Evolutionary conservation across 2,329 filamentous ascomycete genomes (phyloP).

Genomic region (Penicillium sp.): DNA sequence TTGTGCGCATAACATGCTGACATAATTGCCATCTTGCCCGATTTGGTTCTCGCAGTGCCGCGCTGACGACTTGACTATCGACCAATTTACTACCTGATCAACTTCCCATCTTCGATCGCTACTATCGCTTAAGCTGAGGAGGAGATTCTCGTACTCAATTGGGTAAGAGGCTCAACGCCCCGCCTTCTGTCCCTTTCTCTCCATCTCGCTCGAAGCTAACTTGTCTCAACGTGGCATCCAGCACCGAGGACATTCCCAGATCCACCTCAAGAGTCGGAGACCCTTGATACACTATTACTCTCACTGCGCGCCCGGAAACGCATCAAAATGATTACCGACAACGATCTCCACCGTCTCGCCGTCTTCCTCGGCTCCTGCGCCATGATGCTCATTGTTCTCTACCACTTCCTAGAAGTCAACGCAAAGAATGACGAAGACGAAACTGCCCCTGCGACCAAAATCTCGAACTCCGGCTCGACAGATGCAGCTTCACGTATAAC

Average conservation of each 20-base stretch:
- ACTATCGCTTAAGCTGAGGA: neutral
- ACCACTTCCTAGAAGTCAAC: constrained; percentile 97
- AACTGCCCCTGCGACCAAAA: constrained; percentile 19
- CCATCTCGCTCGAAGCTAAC: constrained; percentile 1
- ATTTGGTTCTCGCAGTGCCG: constrained; percentile 4
- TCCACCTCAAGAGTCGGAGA: neutral
- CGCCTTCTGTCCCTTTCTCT: neutral
- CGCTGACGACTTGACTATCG: constrained; percentile 4
- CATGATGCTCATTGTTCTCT: constrained; percentile 91
- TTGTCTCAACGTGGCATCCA: constrained; percentile 19
- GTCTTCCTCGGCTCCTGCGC: constrained; percentile 88
- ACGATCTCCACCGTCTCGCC: constrained; percentile 86
- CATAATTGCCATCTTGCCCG: constrained; percentile 1
- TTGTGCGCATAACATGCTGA: constrained; percentile 8
- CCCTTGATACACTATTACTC: neutral
- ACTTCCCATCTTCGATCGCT: neutral
- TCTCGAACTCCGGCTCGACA: constrained; percentile 14
- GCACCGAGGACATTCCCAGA: neutral
- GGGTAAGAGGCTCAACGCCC: constrained; percentile 9
- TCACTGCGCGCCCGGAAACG: neutral
- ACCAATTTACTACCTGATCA: neutral
- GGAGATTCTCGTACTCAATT: neutral
- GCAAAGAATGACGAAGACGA: constrained; percentile 59
- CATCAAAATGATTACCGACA: constrained; percentile 90
- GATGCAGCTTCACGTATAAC: constrained; percentile 11